These are phyloP conservation scores for Amanita phalloides DNA, from an alignment of 768 basidiomycete species.

Conservation along the genomic window DNA sequence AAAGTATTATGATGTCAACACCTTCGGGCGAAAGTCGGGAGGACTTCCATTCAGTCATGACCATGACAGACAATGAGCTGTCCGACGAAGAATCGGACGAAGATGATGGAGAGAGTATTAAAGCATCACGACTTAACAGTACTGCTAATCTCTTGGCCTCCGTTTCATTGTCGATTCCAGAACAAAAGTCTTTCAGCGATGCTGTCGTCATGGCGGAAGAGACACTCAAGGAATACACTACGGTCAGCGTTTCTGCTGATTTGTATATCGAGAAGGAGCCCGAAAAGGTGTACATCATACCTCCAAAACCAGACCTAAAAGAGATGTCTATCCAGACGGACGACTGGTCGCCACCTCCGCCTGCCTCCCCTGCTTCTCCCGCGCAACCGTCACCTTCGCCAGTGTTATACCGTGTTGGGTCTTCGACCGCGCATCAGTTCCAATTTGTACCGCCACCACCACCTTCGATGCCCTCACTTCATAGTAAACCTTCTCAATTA, in stretches of 20 bases:
- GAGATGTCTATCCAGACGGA: slow-evolving; percentile 82
- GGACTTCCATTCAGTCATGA: slow-evolving; percentile 71
- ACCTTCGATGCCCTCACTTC: slow-evolving; percentile 17
- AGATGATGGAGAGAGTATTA: slow-evolving; percentile 68
- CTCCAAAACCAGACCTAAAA: slow-evolving; percentile 52
- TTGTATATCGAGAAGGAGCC: slow-evolving; percentile 20
- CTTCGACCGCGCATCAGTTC: slow-evolving; percentile 37
- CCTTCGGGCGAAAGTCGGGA: slow-evolving; percentile 47
- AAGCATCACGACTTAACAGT: slow-evolving; percentile 13
- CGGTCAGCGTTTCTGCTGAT: slow-evolving; percentile 29
- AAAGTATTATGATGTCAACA: slow-evolving; percentile 58
- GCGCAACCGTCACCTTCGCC: slow-evolving; percentile 12
- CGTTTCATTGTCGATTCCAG: background rate
- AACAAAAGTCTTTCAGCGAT: slow-evolving; percentile 10
- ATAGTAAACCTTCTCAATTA: slow-evolving; percentile 23
- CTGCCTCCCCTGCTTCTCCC: slow-evolving; percentile 15
- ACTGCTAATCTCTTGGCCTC: slow-evolving; percentile 25
- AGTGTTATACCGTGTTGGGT: slow-evolving; percentile 47
- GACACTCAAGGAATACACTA: slow-evolving; percentile 38
- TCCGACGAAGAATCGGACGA: slow-evolving; percentile 35
- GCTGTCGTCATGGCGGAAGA: slow-evolving; percentile 17
- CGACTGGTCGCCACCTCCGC: slow-evolving; percentile 42
- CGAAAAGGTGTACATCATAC: slow-evolving; percentile 21
- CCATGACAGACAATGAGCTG: slow-evolving; percentile 59
- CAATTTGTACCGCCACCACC: slow-evolving; percentile 56